Evolutionary conservation across 106 monocot species (phyloP).

Genomic region (Dendrobium chrysotoxum): DNA sequence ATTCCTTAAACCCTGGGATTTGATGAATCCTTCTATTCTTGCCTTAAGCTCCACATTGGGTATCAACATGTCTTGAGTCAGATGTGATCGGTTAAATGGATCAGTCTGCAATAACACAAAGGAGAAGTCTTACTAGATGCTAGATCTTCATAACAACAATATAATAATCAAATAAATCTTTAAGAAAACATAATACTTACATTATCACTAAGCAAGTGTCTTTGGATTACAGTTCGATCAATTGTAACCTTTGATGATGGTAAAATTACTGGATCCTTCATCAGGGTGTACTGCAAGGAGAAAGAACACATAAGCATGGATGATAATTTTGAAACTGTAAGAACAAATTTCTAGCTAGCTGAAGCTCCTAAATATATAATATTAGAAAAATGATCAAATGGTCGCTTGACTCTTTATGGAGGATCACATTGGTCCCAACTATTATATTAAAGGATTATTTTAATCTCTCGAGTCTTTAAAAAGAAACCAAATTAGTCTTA

Average conservation of each 20-base stretch:
- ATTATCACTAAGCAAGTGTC: conserved; percentile 89
- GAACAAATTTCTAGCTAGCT: neutral
- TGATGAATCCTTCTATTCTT: conserved; percentile 72
- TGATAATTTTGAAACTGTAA: neutral
- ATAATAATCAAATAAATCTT: neutral
- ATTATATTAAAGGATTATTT: too few relatives aligned
- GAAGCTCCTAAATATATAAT: neutral
- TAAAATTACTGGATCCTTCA: conserved; percentile 96
- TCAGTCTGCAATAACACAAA: conserved; percentile 53
- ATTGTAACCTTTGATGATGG: conserved; percentile 79
- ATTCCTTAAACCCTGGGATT: conserved; percentile 29
- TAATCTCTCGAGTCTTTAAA: too few relatives aligned
- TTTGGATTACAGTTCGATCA: conserved; percentile 85
- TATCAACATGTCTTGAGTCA: conserved; percentile 93
- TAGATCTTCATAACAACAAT: neutral
- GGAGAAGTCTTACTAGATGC: neutral
- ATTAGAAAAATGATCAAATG: too few relatives aligned
- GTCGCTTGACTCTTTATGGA: too few relatives aligned
- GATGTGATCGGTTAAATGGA: conserved; percentile 95
- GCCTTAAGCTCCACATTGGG: conserved; percentile 77
- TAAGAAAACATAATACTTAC: conserved; percentile 29
- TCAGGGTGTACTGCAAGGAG: conserved; percentile 72
- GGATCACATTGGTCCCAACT: too few relatives aligned
- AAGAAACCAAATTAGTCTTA: too few relatives aligned
- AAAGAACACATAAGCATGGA: conserved; percentile 10